Evolutionary conservation across 495 filamentous ascomycete species (phyloP).

Genomic region (Neurospora discreta): DNA sequence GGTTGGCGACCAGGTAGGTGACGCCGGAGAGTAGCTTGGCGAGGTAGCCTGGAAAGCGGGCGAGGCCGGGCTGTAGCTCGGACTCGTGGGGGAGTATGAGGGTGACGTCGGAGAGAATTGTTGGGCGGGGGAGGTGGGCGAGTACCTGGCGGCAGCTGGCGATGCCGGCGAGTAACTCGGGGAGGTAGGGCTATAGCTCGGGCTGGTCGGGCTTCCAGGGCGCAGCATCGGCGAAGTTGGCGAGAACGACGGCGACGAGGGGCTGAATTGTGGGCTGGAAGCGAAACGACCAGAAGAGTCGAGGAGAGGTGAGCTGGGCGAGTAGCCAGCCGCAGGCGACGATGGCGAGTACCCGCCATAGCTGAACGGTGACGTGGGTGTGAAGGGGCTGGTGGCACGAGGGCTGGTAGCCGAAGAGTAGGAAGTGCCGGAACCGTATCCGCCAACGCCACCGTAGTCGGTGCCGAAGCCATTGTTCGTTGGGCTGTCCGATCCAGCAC

Average conservation of each 20-base stretch:
- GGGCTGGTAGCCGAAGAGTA: slow-evolving; percentile 54
- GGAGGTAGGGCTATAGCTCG: slow-evolving; percentile 73
- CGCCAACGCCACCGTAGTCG: slow-evolving; percentile 31
- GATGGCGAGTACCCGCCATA: slow-evolving; percentile 59
- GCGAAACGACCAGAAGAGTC: slow-evolving; percentile 55
- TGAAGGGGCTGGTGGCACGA: slow-evolving; percentile 67
- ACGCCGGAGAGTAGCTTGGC: slow-evolving; percentile 60
- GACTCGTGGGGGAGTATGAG: slow-evolving; percentile 51
- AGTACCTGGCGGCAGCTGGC: slow-evolving; percentile 47
- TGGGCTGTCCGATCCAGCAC: slow-evolving; percentile 61
- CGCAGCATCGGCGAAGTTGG: slow-evolving; percentile 63
- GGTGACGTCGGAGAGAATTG: slow-evolving; percentile 54
- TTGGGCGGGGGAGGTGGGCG: slow-evolving; percentile 47
- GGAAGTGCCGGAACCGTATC: slow-evolving; percentile 45
- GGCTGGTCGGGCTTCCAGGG: slow-evolving; percentile 49
- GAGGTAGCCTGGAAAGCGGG: slow-evolving; percentile 50
- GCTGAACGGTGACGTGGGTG: slow-evolving; percentile 56
- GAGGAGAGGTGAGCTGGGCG: slow-evolving; percentile 54
- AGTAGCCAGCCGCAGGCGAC: slow-evolving; percentile 57
- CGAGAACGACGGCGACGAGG: slow-evolving; percentile 72
- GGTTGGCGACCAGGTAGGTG: slow-evolving; percentile 57
- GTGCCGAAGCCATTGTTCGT: slow-evolving; percentile 49
- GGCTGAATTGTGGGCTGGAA: slow-evolving; percentile 60
- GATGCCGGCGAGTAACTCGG: slow-evolving; percentile 72
- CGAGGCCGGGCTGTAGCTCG: slow-evolving; percentile 52